phyloP scores from a whole-genome alignment of 208 protist species.

The Trypanosoma melophagium region DNA sequence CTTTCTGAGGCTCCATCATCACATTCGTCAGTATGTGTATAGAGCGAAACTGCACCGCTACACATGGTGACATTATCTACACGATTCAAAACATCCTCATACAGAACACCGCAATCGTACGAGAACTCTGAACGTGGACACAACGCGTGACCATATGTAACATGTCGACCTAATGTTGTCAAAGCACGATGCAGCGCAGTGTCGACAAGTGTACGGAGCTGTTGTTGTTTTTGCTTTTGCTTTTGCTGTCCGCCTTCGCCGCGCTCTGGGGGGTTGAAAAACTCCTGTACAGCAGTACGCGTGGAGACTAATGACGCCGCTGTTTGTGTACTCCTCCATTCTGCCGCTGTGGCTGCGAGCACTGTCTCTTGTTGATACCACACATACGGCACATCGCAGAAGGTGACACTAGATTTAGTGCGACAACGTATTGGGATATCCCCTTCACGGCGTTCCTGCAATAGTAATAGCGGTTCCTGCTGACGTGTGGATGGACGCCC shows the following conservation, averaged over 20 bases:
- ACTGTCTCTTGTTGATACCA: conserved; percentile 28
- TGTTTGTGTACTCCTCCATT: conserved; percentile 3
- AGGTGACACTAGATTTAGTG: conserved; percentile 34
- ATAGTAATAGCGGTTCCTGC: conserved; percentile 59
- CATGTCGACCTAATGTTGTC: conserved; percentile 36
- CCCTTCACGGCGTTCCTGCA: conserved; percentile 4
- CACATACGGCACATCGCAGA: conserved; percentile 56
- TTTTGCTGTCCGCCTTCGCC: not conserved
- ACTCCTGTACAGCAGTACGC: conserved; percentile 10
- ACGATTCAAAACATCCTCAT: conserved; percentile 1
- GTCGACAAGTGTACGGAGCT: conserved; percentile 9
- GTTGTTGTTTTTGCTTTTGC: not conserved
- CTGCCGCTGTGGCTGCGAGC: not conserved
- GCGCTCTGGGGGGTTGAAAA: conserved; percentile 1
- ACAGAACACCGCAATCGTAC: conserved; percentile 28
- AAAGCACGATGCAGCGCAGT: conserved; percentile 31
- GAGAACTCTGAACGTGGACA: conserved; percentile 48
- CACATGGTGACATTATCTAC: conserved; percentile 6
- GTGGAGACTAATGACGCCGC: not conserved
- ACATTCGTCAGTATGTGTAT: conserved; percentile 4
- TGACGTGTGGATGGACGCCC: conserved; percentile 39
- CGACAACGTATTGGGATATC: conserved; percentile 25
- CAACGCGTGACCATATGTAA: conserved; percentile 61
- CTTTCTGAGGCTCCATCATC: not conserved
- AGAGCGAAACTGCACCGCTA: not conserved